These are phyloP conservation scores for Xylaria castorea DNA, from an alignment of 495 filamentous ascomycete genomes.

Conservation along the genomic window DNA sequence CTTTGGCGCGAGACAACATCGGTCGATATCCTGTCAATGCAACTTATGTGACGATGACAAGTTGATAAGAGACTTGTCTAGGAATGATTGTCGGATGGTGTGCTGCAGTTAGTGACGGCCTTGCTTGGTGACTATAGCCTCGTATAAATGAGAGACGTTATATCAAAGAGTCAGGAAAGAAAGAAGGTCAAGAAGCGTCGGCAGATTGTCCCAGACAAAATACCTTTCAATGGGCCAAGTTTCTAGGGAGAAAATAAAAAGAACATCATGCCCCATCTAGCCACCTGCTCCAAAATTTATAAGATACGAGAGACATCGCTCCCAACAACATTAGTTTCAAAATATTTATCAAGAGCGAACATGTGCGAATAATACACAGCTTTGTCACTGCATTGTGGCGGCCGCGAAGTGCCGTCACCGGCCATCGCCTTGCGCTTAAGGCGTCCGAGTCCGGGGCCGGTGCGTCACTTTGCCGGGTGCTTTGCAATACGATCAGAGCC, in stretches of 20 bases:
- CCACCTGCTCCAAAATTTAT: background rate
- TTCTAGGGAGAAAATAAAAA: background rate
- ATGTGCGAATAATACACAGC: no score
- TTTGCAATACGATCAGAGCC: no score
- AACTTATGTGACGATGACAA: background rate
- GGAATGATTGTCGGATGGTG: background rate
- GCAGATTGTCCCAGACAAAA: background rate
- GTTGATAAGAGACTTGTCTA: background rate
- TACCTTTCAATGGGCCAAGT: constrained; percentile 7
- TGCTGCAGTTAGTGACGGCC: background rate
- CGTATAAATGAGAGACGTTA: background rate
- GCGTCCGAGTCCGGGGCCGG: no score
- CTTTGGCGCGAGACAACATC: background rate
- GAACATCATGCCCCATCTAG: background rate
- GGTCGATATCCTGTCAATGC: no score
- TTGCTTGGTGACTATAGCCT: background rate
- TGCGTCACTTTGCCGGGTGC: no score
- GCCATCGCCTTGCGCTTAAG: no score
- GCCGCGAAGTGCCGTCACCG: no score
- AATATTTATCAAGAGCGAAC: no score
- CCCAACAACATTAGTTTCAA: no score
- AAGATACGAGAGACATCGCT: background rate
- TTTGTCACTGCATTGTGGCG: no score
- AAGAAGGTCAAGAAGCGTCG: background rate
- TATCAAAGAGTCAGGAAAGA: background rate